Evolutionary conservation across 2,329 filamentous ascomycete genomes (phyloP), one percentile per base, ranked within the genome.

Genomic region (Colletotrichum musicola): DNA sequence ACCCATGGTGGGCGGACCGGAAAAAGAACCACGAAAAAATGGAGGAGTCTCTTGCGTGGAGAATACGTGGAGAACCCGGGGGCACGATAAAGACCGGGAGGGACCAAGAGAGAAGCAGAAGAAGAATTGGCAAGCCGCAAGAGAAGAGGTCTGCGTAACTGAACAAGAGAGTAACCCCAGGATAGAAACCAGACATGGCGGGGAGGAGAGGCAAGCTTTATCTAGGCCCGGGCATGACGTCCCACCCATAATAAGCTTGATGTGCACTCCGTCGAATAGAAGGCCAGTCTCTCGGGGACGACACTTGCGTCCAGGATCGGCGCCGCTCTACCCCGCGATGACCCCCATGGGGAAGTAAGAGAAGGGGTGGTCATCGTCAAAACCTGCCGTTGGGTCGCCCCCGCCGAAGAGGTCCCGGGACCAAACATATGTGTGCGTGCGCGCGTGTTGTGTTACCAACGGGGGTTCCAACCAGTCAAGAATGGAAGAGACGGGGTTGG

Each of bases 1-100:
- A 47, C 71, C 72, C 72, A 74, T 74, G 22, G 5, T 69, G 66
- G 53, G 62, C 65, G 9, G 42, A 18, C 7, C 30, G 30, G 2
- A 10, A 10, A 35, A 35, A 30, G 9, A 30, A 35, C 30, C 30
- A 35, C 30, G 30, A 35, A 35, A 3, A 30, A 35, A 14, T 13
- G 16, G 25, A 25, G 3, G 13, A 22, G n/a, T 30, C 10, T 14
- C 6, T n/a, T 12, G 30, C 20, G 10, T 16, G 4, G 35, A 18
- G 12, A 42, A 42, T 14, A 14, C 40, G 22, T 20, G 5, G 47
- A 18, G 20, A 27, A 20, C 35, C 56, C 14, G 55, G 14, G 42
- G 9, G 6, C 46, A 35, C 22, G 27, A 6, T 22, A 12, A 6
- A 4, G 16, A 6, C 12, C 10, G 44, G 20, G 22, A 27, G 22